Percentiles rank a stretch among this genome's conserved stretches.
Evolutionary conservation across 768 basidiomycete species (phyloP).

Genomic region (Mycena floridula): DNA sequence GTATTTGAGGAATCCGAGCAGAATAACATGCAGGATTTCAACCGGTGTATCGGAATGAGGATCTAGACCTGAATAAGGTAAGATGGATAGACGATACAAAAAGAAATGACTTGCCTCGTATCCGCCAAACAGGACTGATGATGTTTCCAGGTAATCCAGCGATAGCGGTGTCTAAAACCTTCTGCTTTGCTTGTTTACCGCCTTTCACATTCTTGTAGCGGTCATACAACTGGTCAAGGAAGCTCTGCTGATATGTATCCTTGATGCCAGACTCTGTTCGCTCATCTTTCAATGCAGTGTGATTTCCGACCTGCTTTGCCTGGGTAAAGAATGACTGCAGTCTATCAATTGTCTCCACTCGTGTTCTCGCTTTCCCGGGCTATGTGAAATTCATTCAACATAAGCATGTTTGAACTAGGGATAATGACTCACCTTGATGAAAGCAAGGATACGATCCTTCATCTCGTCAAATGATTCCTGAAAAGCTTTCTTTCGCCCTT

Average conservation of each 20-base stretch:
- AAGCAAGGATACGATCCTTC: neutral
- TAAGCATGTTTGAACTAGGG: neutral
- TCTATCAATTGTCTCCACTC: neutral
- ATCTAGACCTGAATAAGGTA: slow-evolving; percentile 20
- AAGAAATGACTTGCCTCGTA: slow-evolving; percentile 11
- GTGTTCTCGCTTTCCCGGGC: neutral
- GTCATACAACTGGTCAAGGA: slow-evolving; percentile 1
- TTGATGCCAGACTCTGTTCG: slow-evolving; percentile 11
- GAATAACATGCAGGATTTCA: slow-evolving; percentile 21
- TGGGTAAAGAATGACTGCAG: neutral
- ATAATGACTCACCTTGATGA: neutral
- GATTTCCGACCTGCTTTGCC: slow-evolving; percentile 1
- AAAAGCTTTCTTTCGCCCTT: neutral
- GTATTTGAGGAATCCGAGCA: slow-evolving; percentile 26
- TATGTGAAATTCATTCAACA: neutral
- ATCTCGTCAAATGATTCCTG: neutral
- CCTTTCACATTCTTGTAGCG: neutral
- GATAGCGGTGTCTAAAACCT: neutral
- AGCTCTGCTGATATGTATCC: slow-evolving; percentile 10
- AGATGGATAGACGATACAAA: neutral
- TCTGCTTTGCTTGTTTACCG: neutral
- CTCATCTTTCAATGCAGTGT: slow-evolving; percentile 2
- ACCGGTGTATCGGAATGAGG: slow-evolving; percentile 27
- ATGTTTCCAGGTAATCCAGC: neutral
- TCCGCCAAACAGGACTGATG: slow-evolving; percentile 14